Percentiles rank a stretch among this genome's conserved stretches.
phyloP scores from a whole-genome alignment of 148 eudicot genomes.

The Camellia japonica region DNA sequence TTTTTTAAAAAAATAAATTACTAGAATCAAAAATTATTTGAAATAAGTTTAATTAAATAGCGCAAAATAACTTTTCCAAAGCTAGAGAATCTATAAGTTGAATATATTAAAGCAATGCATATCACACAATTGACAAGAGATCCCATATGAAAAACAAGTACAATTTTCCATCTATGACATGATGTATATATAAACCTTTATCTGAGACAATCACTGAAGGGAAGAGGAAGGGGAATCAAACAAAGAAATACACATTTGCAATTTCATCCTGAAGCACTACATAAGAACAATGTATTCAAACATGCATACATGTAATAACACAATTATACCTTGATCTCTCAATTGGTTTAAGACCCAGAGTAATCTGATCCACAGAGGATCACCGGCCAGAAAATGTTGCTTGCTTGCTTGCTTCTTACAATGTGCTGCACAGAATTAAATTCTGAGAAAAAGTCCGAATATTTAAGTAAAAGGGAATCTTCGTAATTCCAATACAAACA shows the following conservation, averaged over 20 bases:
- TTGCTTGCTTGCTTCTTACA: not conserved
- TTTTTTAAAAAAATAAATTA: too few relatives aligned
- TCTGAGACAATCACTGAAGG: not conserved
- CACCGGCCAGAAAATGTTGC: not conserved
- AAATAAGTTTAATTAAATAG: too few relatives aligned
- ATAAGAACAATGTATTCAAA: not conserved
- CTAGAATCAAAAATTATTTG: too few relatives aligned
- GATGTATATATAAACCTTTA: not conserved
- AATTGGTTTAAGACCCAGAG: not conserved
- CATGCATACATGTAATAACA: not conserved
- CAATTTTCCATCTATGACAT: not conserved
- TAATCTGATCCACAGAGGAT: not conserved
- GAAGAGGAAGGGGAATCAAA: not conserved
- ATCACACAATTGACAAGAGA: not conserved
- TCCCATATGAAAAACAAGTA: not conserved
- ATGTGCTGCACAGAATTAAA: slow-evolving; percentile 5
- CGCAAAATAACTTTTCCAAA: too few relatives aligned
- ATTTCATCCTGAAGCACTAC: not conserved
- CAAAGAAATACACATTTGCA: not conserved
- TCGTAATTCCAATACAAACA: not conserved
- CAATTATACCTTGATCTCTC: slow-evolving; percentile 7
- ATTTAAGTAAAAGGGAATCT: not conserved
- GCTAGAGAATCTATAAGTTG: too few relatives aligned
- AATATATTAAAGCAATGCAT: not conserved
- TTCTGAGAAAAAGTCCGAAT: not conserved